phyloP scores from a whole-genome alignment of 345 rosid species.

The Anacardium occidentale region DNA sequence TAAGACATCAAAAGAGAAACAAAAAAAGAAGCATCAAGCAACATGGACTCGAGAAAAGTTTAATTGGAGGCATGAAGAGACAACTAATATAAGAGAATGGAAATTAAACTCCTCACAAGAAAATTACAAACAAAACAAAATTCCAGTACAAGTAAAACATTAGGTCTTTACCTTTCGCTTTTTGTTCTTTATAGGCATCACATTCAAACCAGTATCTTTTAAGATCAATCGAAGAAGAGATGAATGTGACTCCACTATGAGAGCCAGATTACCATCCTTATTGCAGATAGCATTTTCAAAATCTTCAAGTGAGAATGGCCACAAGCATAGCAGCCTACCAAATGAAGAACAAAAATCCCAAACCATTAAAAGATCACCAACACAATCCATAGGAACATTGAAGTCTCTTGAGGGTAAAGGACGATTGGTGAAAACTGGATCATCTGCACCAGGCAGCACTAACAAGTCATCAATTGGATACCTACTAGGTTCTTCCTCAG shows the following conservation, averaged over 20 bases:
- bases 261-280: conserved; percentile 78
- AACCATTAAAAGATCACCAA: conserved; percentile 87
- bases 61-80: not conserved
- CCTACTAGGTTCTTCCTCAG: conserved; percentile 45
- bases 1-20: not conserved
- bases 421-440: conserved; percentile 62
- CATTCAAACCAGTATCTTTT: conserved; percentile 45
- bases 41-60: conserved; percentile 7
- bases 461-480: conserved; percentile 92
- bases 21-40: conserved; percentile 7
- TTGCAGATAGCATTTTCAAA: conserved; percentile 90
- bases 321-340: conserved; percentile 64
- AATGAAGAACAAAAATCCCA: conserved; percentile 97
- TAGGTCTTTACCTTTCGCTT: conserved; percentile 65
- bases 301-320: conserved; percentile 82
- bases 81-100: not conserved
- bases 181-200: conserved; percentile 44
- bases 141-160: conserved; percentile 7
- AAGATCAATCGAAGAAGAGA: conserved; percentile 69
- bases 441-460: conserved; percentile 67
- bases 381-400: conserved; percentile 65
- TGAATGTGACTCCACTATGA: conserved; percentile 80
- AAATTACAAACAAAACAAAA: not conserved
- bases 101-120: not conserved
- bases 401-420: conserved; percentile 85